These are phyloP conservation scores for Microdochium bolleyi DNA, from an alignment of 2,329 filamentous ascomycete species.

Conservation along the genomic window DNA sequence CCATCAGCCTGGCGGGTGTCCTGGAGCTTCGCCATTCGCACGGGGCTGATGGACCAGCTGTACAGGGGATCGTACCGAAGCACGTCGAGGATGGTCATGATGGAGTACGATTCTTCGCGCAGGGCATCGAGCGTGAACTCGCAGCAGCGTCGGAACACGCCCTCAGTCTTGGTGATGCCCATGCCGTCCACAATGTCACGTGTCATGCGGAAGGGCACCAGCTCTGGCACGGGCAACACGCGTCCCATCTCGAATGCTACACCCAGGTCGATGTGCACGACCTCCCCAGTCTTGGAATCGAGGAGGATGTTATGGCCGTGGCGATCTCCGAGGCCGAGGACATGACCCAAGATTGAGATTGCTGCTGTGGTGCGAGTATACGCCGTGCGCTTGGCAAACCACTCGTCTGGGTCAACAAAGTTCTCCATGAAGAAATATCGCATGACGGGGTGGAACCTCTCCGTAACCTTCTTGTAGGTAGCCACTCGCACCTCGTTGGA, in stretches of 20 bases:
- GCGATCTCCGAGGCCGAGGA: slow-evolving; percentile 86
- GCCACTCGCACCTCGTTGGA: slow-evolving; percentile 63
- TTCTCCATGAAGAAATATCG: slow-evolving; percentile 95
- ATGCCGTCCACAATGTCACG: slow-evolving; percentile 95
- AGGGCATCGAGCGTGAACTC: slow-evolving; percentile 95
- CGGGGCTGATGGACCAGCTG: slow-evolving; percentile 81
- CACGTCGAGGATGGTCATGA: slow-evolving; percentile 98
- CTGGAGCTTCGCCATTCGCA: slow-evolving; percentile 57
- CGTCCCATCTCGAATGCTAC: slow-evolving; percentile 96
- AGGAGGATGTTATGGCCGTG: slow-evolving; percentile 97
- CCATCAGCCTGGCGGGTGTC: slow-evolving; percentile 45
- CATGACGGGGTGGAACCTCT: slow-evolving; percentile 87
- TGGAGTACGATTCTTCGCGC: slow-evolving; percentile 89
- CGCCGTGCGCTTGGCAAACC: slow-evolving; percentile 82
- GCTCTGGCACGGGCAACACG: slow-evolving; percentile 88
- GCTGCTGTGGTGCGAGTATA: slow-evolving; percentile 92
- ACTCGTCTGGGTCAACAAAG: slow-evolving; percentile 89
- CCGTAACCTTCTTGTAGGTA: slow-evolving; percentile 69
- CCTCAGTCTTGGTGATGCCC: slow-evolving; percentile 91
- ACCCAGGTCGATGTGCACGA: slow-evolving; percentile 93
- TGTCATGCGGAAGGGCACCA: slow-evolving; percentile 91
- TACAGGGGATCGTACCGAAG: slow-evolving; percentile 96
- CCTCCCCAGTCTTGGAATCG: slow-evolving; percentile 82
- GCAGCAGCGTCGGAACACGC: slow-evolving; percentile 94
- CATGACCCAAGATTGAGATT: slow-evolving; percentile 89